Evolutionary conservation across 345 rosid species (phyloP).

Genomic region (Rubroshorea leprosula): DNA sequence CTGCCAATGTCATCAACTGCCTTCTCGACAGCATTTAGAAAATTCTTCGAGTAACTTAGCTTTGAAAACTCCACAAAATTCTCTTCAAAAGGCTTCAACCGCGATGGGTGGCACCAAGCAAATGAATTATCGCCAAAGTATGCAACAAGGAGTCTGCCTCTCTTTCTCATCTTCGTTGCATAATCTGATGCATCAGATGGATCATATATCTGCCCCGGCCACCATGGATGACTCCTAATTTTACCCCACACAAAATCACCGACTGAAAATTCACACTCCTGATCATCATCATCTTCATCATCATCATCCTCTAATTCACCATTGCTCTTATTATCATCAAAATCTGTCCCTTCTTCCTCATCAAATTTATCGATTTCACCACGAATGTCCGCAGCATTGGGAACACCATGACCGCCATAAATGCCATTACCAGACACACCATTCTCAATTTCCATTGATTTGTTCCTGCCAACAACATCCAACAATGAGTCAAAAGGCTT

Average conservation of each 20-base stretch:
- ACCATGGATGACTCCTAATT: conserved; percentile 90
- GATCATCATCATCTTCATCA: conserved; percentile 17
- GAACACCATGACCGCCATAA: no score
- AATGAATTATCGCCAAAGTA: conserved; percentile 83
- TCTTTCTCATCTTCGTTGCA: conserved; percentile 50
- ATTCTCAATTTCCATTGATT: conserved; percentile 11
- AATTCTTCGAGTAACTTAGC: conserved; percentile 49
- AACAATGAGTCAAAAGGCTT: conserved; percentile 31
- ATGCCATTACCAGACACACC: no score
- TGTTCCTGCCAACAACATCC: conserved; percentile 29
- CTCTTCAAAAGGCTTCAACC: conserved; percentile 72
- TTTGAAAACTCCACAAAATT: conserved; percentile 52
- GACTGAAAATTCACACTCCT: conserved; percentile 34
- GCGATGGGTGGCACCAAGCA: conserved; percentile 82
- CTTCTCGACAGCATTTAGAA: conserved; percentile 43
- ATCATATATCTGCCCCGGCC: conserved; percentile 93
- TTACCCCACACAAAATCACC: conserved; percentile 98
- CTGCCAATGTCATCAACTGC: conserved; percentile 61
- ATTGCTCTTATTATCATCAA: conserved; percentile 4
- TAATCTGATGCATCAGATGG: conserved; percentile 66
- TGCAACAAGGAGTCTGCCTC: conserved; percentile 62
- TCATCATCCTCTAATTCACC: conserved; percentile 28
- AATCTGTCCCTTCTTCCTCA: no score
- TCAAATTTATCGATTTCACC: background rate
- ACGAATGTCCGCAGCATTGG: no score